Base-by-base conservation (phyloP, 352 stramenopile genomes). In the Peronospora belbahrii region DNA sequence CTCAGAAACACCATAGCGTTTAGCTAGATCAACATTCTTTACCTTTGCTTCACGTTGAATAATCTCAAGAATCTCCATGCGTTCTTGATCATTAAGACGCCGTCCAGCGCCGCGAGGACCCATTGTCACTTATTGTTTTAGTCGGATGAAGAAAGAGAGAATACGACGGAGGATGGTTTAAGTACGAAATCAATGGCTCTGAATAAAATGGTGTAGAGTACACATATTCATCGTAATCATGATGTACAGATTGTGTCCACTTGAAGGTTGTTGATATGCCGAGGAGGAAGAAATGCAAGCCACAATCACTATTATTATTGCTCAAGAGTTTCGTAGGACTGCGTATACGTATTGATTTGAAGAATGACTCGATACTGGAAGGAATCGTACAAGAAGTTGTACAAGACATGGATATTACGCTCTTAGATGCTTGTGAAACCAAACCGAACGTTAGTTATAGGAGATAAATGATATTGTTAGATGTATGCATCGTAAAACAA, bases 21-120 rank as follows among this genome's bases (percentile, higher is more conserved):
- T 88, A 17, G 79, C 83, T 14, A 94, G 60, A 48, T 88, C 75
- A 39, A 92, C 82, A 45, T 90, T 91, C 64, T 90, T 88, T 22
- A 91, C 76, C 59, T 90, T 91, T 40, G 59, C 49, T 51, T 90
- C 82, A n/a, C 68, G 70, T 43, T 81, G 68, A 28, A 89, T 65
- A 44, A 84, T 82, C 46, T 89, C 74, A 41, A 94, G 65, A 52
- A 94, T 94, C 59, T 94, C 79, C 79, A 94, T 94, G 61, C 82
- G 82, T 64, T 94, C 71, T 58, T 94, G 80, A 73, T 94, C 82
- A 52, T 86, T 94, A 52, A 94, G 63, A 2, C 82, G 79, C 23
- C 79, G 72, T 41, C 82, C 82, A 10, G 80, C 77, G 4, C 82
- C 82, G 50, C 82, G 74, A 64, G 52, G 66, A 51, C 80, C 80